These are phyloP conservation scores for Moniliophthora roreri DNA, from an alignment of 1,284 basidiomycete genomes.

Conservation along the genomic window DNA sequence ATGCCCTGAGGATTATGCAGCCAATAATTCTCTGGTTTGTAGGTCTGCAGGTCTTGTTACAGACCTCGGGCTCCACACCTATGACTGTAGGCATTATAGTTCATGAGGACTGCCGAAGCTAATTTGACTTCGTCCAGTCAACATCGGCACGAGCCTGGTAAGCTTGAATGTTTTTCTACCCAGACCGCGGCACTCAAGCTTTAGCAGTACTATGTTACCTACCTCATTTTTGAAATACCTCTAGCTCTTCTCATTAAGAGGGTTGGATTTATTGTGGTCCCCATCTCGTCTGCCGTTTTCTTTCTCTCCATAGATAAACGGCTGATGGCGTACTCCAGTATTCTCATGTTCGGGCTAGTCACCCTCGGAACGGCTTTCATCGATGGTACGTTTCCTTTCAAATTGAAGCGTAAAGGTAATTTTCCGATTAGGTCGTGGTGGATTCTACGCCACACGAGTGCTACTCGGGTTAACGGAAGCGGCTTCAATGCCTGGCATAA, in stretches of 20 bases:
- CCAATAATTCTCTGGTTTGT: too few relatives aligned
- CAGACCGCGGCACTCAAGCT: neutral
- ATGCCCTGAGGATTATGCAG: too few relatives aligned
- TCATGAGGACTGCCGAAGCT: too few relatives aligned
- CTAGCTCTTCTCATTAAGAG: conserved; percentile 20
- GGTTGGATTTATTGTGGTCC: conserved; percentile 13
- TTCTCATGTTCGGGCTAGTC: conserved; percentile 19
- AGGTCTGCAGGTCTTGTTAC: neutral
- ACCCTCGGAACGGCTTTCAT: conserved; percentile 30
- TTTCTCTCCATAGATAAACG: neutral
- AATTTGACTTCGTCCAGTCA: neutral
- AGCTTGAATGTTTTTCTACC: neutral
- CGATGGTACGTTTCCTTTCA: conserved; percentile 13
- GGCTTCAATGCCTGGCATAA: conserved; percentile 22
- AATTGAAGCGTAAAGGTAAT: neutral
- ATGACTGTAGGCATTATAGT: neutral
- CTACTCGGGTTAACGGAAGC: conserved; percentile 31
- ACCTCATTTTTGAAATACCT: conserved; percentile 18
- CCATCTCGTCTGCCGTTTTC: conserved; percentile 15
- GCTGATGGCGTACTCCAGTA: conserved; percentile 6
- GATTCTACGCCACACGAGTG: conserved; percentile 28
- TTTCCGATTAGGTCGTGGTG: conserved; percentile 7
- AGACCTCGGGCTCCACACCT: neutral
- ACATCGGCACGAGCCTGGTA: neutral
- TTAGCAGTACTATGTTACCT: neutral